Base-by-base conservation (phyloP, 2,329 filamentous ascomycete species). In the Talaromyces sp. region DNA sequence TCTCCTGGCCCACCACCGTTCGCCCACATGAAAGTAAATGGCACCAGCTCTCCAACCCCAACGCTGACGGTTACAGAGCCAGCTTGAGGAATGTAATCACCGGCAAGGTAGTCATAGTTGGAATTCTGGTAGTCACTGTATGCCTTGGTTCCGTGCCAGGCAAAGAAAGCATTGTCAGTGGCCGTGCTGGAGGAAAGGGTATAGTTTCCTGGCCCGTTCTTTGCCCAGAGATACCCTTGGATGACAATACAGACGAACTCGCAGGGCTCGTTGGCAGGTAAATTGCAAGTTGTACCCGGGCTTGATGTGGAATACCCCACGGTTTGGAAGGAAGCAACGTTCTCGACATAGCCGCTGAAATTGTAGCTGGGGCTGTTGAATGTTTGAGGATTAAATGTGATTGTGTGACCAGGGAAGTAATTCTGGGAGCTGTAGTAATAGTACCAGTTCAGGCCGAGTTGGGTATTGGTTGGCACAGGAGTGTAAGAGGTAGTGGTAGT, bases 281-380 rank as follows among this genome's bases (percentile, higher is more conserved):
- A 6, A 49, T 31, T 57, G 61, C 61, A 63, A n/a, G 25, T 41
- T 10, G 45, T 37, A 27, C 49, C 41, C 1, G 50, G 19, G 5
- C 13, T 49, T 3, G 35, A 10, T 2, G 61, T 63, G 2, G 61
- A 63, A 13, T 49, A 63, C 4, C 4, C 25, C 39, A 49, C 61
- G 39, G 61, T 63, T 4, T 58, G 61, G 61, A 63, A 63, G 1
- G 27, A 19, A 17, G 17, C 31, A 3, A 63, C 61, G 22, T 58
- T 63, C 39, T 63, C 61, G 10, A 63, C 50, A 27, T 63, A 63
- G 19, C 61, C 61, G 13, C 61, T 63, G 39, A 57, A 56, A 13
- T 63, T 63, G 50, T 63, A 63, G 11, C 58, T 63, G 5, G 61
- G 61, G 7, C 33, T 63, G 19, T 63, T 63, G 39, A 63, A 63